Evolutionary conservation across 2,329 filamentous ascomycete species (phyloP), one percentile per base, ranked within the genome.

Genomic region (Orbilia brochopaga): DNA sequence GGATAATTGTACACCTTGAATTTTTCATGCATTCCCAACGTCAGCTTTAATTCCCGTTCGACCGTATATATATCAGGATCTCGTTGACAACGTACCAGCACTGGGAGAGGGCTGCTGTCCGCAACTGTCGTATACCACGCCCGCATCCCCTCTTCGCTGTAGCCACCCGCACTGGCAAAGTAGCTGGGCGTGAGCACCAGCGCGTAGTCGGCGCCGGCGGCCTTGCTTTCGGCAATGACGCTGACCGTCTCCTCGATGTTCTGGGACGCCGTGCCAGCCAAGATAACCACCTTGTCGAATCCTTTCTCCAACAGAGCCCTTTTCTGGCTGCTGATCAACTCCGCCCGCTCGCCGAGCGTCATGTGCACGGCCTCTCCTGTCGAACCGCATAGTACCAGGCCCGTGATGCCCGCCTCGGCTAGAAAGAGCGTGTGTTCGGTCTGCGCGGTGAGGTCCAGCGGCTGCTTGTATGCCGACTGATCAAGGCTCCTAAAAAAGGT

Each of bases 331-430:
- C 80, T 79, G 44, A 88, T 81, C 51, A 88, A 79, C 50, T 82
- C 79, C 64, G 80, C 81, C 35, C 86, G 84, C 75, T 88, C 86
- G n/a, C 79, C 75, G n/a, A 81, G 81, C 19, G 83, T 83, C 54
- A 88, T 80, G 78, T 88, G 86, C 48, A 88, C 83, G 0, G 85
- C 85, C 78, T 88, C 87, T 67, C 87, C 87, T 0, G 86, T 88
- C 42, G 83, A 86, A 23, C 87, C 87, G 55, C 88, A 83, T 44
- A 88, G 80, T 10, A 88, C 85, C 24, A 88, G 80, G 21, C 87
- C 86, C 30, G 81, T 81, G 75, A 88, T 84, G 63, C 87, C 87
- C 74, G 83, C 82, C 58, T 82, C 81, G 40, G 86, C 86, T 40
- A 88, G 83, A 77, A 85, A 86, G 5, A 88, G 76, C 8, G 82